Evolutionary conservation across 495 filamentous ascomycete species (phyloP), one percentile per base, ranked within the genome.

Genomic region (Xylaria scruposa): DNA sequence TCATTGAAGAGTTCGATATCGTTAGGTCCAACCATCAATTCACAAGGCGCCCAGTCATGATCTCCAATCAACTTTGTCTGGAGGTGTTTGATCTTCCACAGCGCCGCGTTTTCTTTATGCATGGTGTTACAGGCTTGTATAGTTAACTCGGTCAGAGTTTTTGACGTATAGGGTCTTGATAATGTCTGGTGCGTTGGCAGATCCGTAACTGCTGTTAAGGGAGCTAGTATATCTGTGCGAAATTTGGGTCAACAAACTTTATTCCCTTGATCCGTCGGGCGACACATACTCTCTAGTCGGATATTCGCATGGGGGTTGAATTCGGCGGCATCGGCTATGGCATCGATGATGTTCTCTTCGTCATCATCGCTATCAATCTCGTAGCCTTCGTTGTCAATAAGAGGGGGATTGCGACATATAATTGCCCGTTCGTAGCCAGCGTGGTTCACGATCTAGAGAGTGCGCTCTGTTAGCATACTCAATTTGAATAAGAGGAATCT

Each of bases 361-460:
- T 95, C 93, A 76, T 93, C 90, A 63, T 94, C 91, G 77, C 91
- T 92, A 56, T 94, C 91, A 31, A 97, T 83, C 74, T 96, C 92
- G 73, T 94, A 93, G 56, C 95, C 94, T 73, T 97, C 92, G 12
- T 93, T 92, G 79, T 98, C 94, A 75, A 93, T 89, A n/a, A 87
- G 77, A n/a, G 83, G 83, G 8, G 87, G 85, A 73, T 97, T 97
- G 33, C 85, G 88, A 77, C 89, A 88, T 71, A 98, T 91, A 72
- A 97, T 96, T 67, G 93, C 88, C 75, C 97, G 90, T 13, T 91
- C 88, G 78, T 93, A 94, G 13, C 95, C 95, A 33, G 90, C 92
- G 81, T 97, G 93, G 58, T 94, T 91, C 72, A 97, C 89, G 79
- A 88, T 88, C 94, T 97, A 63, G 46, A 46, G 53, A 47, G 73